A percentile compares a stretch with the other conserved stretches of the same genome.
These are phyloP conservation scores for Arthrobotrys pseudoclavata DNA, from an alignment of 2,329 filamentous ascomycete genomes.

Conservation along the genomic window DNA sequence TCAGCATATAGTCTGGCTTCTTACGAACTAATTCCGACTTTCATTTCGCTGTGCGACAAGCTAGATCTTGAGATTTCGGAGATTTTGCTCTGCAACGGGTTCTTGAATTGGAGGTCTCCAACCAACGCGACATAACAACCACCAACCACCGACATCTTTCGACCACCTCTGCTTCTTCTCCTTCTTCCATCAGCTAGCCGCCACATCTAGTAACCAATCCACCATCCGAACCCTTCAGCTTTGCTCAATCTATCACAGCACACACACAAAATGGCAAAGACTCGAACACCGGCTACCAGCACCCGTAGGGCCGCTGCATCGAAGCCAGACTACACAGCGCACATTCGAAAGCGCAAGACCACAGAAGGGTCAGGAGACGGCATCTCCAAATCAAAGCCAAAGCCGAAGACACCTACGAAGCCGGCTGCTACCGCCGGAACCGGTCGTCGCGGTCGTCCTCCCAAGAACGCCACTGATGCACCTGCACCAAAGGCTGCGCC, in stretches of 20 bases:
- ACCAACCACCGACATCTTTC: slow-evolving; percentile 1
- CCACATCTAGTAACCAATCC: background rate
- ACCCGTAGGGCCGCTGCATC: slow-evolving; percentile 33
- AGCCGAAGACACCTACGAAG: slow-evolving; percentile 43
- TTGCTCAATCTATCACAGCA: slow-evolving; percentile 6
- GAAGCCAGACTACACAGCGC: slow-evolving; percentile 52
- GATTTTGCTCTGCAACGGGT: slow-evolving; percentile 1
- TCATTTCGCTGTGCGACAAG: slow-evolving; percentile 16
- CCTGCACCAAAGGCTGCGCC: slow-evolving; percentile 3
- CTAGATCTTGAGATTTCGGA: slow-evolving; percentile 11
- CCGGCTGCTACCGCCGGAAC: slow-evolving; percentile 11
- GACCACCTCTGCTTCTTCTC: background rate
- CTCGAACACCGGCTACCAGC: slow-evolving; percentile 27
- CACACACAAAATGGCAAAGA: slow-evolving; percentile 36
- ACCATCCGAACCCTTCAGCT: background rate
- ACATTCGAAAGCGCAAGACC: slow-evolving; percentile 56
- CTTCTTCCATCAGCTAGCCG: background rate
- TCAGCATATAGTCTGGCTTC: slow-evolving; percentile 1
- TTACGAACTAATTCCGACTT: slow-evolving; percentile 12
- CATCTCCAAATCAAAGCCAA: slow-evolving; percentile 51
- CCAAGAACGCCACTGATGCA: slow-evolving; percentile 39
- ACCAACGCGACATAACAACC: slow-evolving; percentile 12
- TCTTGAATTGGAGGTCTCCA: background rate
- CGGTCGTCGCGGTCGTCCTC: slow-evolving; percentile 46
- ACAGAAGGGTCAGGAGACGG: slow-evolving; percentile 56